A percentile compares a stretch with the other conserved stretches of the same genome.
Conservation (phyloP, 1,284 basidiomycete species). For the Chiua sp. region DNA sequence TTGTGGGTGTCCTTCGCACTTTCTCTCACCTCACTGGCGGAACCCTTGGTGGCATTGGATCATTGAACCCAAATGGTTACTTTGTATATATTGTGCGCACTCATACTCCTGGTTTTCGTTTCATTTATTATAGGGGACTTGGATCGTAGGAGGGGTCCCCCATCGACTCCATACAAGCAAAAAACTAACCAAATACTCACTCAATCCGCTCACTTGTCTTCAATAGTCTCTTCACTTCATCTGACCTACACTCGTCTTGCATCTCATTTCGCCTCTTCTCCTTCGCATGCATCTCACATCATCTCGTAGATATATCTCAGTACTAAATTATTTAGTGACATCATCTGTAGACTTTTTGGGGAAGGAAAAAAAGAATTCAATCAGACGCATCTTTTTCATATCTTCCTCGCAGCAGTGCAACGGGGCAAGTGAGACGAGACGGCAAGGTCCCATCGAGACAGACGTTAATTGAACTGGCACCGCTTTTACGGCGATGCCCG, state of each 20-base stretch:
- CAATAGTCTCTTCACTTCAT: constrained; percentile 12
- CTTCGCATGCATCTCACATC: constrained; percentile 22
- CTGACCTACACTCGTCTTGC: neutral
- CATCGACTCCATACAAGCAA: neutral
- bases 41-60: constrained; percentile 3
- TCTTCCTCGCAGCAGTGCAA: neutral
- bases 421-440: neutral
- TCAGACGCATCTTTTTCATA: constrained; percentile 3
- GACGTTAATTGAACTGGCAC: too few species aligned
- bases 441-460: neutral
- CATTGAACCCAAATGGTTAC: constrained; percentile 18
- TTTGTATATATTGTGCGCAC: constrained; percentile 30
- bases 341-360: constrained; percentile 30
- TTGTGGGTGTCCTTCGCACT: constrained; percentile 16
- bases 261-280: constrained; percentile 3
- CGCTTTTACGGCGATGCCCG: neutral
- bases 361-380: constrained; percentile 21
- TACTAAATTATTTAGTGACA: constrained; percentile 27
- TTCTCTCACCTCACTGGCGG: constrained; percentile 11
- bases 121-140: constrained; percentile 5
- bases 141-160: constrained; percentile 11
- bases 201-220: constrained; percentile 3
- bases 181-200: neutral
- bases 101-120: constrained; percentile 4
- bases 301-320: constrained; percentile 29